phyloP scores from a whole-genome alignment of 2,329 filamentous ascomycete species.

The Corinectria fuckeliana region DNA sequence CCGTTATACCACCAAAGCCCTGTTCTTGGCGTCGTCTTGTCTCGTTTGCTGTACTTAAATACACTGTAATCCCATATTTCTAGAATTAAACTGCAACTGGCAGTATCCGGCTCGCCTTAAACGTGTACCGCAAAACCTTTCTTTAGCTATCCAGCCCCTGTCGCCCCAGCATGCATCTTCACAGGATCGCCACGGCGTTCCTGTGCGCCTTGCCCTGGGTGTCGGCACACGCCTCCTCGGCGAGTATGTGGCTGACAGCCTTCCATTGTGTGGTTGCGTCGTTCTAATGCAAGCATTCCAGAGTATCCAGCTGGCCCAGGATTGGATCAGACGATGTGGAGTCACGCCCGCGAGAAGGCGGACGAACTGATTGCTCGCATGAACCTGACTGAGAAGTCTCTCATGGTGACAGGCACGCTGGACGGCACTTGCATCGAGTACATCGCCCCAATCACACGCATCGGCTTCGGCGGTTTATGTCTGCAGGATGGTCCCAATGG shows the following conservation, averaged over 20 bases:
- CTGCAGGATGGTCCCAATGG: slow-evolving; percentile 40
- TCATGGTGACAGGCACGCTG: background rate
- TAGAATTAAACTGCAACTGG: no score
- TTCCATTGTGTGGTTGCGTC: background rate
- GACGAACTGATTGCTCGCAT: background rate
- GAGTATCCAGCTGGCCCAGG: background rate
- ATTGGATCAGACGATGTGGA: background rate
- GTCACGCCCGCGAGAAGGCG: background rate
- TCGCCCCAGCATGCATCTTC: background rate
- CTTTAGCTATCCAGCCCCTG: background rate
- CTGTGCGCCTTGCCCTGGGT: background rate
- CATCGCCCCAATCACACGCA: slow-evolving; percentile 41
- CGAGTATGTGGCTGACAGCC: background rate
- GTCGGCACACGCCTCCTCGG: background rate
- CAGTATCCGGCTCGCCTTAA: background rate
- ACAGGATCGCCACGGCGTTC: background rate
- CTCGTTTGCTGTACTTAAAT: background rate
- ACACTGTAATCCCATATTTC: background rate
- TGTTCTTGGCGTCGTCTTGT: background rate
- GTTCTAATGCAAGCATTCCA: background rate
- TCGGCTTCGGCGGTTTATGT: slow-evolving; percentile 48
- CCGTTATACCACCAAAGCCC: background rate
- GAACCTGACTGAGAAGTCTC: background rate
- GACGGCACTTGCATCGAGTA: slow-evolving; percentile 23
- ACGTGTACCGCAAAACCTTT: background rate